These are phyloP conservation scores for Sporormia fimetaria DNA, from an alignment of 495 filamentous ascomycete species.

Conservation along the genomic window DNA sequence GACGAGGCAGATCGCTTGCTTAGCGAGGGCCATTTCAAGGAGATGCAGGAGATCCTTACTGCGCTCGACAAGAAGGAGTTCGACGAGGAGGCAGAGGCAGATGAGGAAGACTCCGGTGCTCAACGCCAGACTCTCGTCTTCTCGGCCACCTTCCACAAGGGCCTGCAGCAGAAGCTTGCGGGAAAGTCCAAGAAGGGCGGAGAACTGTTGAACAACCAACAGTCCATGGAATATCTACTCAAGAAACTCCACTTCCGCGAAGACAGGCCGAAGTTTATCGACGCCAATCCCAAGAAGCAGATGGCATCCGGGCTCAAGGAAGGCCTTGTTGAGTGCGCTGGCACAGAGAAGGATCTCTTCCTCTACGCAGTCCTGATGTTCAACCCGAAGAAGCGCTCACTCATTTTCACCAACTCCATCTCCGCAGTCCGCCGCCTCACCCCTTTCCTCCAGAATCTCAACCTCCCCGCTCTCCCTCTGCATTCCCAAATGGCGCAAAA, in stretches of 20 bases:
- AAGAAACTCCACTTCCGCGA: conserved; percentile 80
- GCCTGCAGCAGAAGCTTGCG: conserved; percentile 77
- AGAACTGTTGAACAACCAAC: conserved; percentile 55
- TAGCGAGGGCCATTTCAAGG: conserved; percentile 90
- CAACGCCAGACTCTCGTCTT: conserved; percentile 85
- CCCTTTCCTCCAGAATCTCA: conserved; percentile 72
- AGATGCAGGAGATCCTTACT: conserved; percentile 72
- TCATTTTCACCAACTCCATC: conserved; percentile 94
- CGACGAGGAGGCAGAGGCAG: conserved; percentile 31
- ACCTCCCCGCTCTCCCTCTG: conserved; percentile 62
- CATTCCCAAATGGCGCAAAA: conserved; percentile 96
- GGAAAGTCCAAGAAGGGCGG: conserved; percentile 51
- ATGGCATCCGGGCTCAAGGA: conserved; percentile 82
- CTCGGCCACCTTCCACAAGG: conserved; percentile 88
- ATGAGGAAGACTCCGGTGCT: conserved; percentile 9
- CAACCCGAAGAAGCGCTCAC: conserved; percentile 62
- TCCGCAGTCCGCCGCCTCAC: conserved; percentile 78
- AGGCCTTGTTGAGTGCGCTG: conserved; percentile 80
- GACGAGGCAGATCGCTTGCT: conserved; percentile 92
- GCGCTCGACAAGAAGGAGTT: conserved; percentile 49
- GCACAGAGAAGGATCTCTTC: conserved; percentile 93
- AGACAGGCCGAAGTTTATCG: conserved; percentile 76
- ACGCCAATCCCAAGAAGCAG: conserved; percentile 74
- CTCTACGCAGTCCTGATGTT: conserved; percentile 80
- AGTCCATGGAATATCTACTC: conserved; percentile 86